Evolutionary conservation across 768 basidiomycete genomes (phyloP), one percentile per base, ranked within the genome.

Genomic region (Suillus tomentosus): DNA sequence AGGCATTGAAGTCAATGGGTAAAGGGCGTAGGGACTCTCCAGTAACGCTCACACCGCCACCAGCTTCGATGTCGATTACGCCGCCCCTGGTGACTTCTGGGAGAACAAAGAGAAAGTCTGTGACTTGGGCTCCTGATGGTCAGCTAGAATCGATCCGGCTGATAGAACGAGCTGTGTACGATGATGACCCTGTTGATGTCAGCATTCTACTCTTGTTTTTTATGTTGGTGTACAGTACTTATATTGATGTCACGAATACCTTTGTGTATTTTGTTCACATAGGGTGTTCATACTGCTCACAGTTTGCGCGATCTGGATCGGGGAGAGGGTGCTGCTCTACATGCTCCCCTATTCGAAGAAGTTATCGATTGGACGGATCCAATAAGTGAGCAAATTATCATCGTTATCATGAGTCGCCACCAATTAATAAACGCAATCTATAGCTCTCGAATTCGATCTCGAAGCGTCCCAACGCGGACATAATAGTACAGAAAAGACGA

Each of bases 91-190:
- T 74, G 63, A 74, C 78, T 69, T 74, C 74, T 60, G 82, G 84
- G 71, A 76, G 71, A 71, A 87, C 84, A 79, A 89, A 85, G 80
- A 88, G 86, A 80, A 94, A 94, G 78, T 76, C 84, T 53, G 92
- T 94, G 55, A 86, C 86, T 37, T 94, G 92, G 89, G 86, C 89
- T 43, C 81, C 90, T 47, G 91, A 92, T 66, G 83, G 80, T 72
- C 79, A 85, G 74, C 87, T 95, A 68, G 90, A 88, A 80, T 80
- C 84, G 71, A 82, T 95, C 75, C 87, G 86, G 77, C 76, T 87
- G 74, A 95, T 95, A 79, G 91, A 94, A 79, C 86, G 84, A 72
- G 92, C 94, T 68, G 81, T 94, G 70, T 95, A 95, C 79, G 94
- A 94, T 70, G 93, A 94, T 77, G 94, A 94, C 82, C 86, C 87